These are phyloP conservation scores for Paramecium sexaurelia DNA, from an alignment of 73 alveolate genomes.

Conservation along the genomic window DNA sequence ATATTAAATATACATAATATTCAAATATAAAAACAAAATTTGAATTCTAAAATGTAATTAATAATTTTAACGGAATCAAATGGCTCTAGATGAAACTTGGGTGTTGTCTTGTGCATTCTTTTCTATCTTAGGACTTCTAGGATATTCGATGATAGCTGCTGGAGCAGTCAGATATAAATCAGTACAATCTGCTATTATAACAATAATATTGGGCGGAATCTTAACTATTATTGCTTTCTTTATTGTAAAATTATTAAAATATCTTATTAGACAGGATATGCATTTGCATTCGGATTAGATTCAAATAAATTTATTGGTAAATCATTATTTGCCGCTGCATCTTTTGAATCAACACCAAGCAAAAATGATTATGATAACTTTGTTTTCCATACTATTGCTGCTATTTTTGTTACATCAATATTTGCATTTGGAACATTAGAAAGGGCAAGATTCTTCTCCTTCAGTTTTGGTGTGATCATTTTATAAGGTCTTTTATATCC, in stretches of 20 bases:
- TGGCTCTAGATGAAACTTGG: slow-evolving; percentile 40
- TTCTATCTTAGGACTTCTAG: not conserved
- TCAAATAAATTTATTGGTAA: slow-evolving; percentile 53
- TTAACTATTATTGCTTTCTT: slow-evolving; percentile 18
- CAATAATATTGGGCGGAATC: slow-evolving; percentile 10
- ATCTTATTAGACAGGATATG: slow-evolving; percentile 65
- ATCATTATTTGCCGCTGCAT: slow-evolving; percentile 57
- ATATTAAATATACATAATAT: not conserved
- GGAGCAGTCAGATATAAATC: slow-evolving; percentile 45
- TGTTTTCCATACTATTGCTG: slow-evolving; percentile 64
- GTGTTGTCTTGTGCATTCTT: not conserved
- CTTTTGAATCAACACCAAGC: slow-evolving; percentile 20
- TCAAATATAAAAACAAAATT: not conserved
- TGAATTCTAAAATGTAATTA: slow-evolving; percentile 22
- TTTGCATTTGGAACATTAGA: slow-evolving; percentile 75
- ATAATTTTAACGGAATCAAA: slow-evolving; percentile 21
- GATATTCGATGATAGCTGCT: not conserved
- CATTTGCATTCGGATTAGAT: slow-evolving; percentile 70
- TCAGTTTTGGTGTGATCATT: slow-evolving; percentile 64
- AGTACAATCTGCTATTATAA: slow-evolving; percentile 17
- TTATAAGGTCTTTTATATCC: slow-evolving; percentile 74
- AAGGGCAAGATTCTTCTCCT: slow-evolving; percentile 64
- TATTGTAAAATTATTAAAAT: not conserved
- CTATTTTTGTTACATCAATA: slow-evolving; percentile 68
- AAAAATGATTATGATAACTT: slow-evolving; percentile 39